Percentiles rank a stretch among this genome's conserved stretches.
These are phyloP conservation scores for Tolypocladium paradoxum DNA, from an alignment of 2,329 filamentous ascomycete genomes.

Conservation along the genomic window DNA sequence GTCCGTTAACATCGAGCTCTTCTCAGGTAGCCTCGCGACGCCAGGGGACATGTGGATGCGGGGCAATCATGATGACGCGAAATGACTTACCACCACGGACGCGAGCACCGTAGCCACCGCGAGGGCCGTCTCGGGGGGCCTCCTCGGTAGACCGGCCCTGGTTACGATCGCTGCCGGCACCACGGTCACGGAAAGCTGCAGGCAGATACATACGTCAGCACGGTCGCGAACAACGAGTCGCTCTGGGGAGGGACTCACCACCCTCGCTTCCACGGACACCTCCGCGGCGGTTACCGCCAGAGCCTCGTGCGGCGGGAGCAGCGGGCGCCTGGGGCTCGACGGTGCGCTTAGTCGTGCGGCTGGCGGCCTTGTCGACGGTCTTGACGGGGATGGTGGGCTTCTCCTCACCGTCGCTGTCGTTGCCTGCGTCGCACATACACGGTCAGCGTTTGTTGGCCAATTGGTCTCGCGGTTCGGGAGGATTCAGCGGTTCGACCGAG, in stretches of 20 bases:
- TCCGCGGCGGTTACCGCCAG: slow-evolving; percentile 39
- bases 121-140: slow-evolving; percentile 40
- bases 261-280: slow-evolving; percentile 68
- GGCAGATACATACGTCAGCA: background rate
- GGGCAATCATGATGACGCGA: background rate
- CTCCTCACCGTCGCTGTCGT: slow-evolving; percentile 48
- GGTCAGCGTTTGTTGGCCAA: slow-evolving; percentile 5
- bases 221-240: background rate
- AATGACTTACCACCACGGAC: slow-evolving; percentile 42
- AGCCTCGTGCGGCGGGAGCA: slow-evolving; percentile 40
- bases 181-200: slow-evolving; percentile 80
- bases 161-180: slow-evolving; percentile 72
- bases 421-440: slow-evolving; percentile 30
- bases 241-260: slow-evolving; percentile 47
- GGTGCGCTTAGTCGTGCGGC: slow-evolving; percentile 75
- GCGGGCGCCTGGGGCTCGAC: slow-evolving; percentile 61
- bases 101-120: slow-evolving; percentile 54
- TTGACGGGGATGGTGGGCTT: slow-evolving; percentile 77
- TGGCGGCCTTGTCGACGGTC: slow-evolving; percentile 74
- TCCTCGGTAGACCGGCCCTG: slow-evolving; percentile 70
- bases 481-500: slow-evolving; percentile 5
- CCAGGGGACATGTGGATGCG: background rate
- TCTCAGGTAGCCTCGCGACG: background rate
- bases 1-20: background rate
- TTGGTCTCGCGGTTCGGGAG: slow-evolving; percentile 4